Percentiles rank a stretch among this genome's conserved stretches.
Conservation (phyloP, 108 stramenopile genomes). For the Epipyxis sp. region DNA sequence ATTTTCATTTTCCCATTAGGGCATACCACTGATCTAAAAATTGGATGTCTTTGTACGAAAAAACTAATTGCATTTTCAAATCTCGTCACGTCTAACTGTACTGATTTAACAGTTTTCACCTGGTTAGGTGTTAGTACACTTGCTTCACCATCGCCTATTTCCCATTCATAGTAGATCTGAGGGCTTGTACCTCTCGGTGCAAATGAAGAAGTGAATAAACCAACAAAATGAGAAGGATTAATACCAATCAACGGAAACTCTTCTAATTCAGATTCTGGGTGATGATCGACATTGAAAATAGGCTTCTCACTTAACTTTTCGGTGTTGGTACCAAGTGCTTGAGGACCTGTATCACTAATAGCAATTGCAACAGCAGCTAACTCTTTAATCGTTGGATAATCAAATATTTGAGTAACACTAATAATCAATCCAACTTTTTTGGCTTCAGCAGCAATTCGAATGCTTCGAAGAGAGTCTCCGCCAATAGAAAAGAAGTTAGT, state of each 20-base stretch:
- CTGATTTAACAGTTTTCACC: neutral
- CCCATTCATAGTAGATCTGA: conserved; percentile 39
- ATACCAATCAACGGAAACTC: conserved; percentile 33
- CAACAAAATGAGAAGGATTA: conserved; percentile 26
- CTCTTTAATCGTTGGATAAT: neutral
- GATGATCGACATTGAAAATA: neutral
- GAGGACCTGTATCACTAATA: neutral
- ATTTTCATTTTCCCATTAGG: conserved; percentile 13
- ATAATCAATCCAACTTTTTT: neutral
- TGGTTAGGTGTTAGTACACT: neutral
- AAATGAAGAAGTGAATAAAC: conserved; percentile 28
- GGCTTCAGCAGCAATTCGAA: neutral
- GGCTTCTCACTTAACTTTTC: conserved; percentile 12
- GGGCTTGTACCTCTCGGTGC: conserved; percentile 1
- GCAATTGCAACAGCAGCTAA: neutral
- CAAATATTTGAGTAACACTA: conserved; percentile 18
- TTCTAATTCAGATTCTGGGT: neutral
- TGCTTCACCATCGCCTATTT: neutral
- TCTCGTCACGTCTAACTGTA: conserved; percentile 14
- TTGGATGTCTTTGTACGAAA: conserved; percentile 10
- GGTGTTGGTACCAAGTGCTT: conserved; percentile 8
- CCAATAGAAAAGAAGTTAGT: conserved; percentile 25
- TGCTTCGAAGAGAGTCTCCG: neutral
- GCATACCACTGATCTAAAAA: neutral
- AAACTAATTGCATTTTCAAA: conserved; percentile 2